These are phyloP conservation scores for Alternaria longipes DNA, from an alignment of 2,329 filamentous ascomycete genomes.

Conservation along the genomic window DNA sequence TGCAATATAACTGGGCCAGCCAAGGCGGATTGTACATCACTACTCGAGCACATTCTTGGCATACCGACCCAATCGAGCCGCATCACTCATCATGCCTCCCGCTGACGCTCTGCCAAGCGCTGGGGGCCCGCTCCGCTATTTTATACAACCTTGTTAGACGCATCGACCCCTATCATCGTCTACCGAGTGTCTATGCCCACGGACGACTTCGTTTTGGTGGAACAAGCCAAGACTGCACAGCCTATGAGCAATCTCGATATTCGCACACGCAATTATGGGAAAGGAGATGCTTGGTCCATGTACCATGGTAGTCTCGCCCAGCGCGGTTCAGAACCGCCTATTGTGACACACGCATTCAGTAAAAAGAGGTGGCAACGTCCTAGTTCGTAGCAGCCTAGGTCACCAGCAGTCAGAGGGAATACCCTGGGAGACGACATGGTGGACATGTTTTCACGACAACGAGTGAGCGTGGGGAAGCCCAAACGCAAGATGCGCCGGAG, in stretches of 20 bases:
- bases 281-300: constrained; percentile 17
- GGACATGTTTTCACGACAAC: constrained; percentile 15
- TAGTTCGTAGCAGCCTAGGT: constrained; percentile 5
- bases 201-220: constrained; percentile 21
- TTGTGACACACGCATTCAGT: constrained; percentile 24
- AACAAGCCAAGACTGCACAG: constrained; percentile 17
- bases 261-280: constrained; percentile 16
- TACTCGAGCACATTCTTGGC: constrained; percentile 27
- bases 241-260: constrained; percentile 22
- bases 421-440: constrained; percentile 6
- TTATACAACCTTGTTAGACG: constrained; percentile 19
- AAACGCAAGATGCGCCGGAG: constrained; percentile 27
- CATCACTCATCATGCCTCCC: constrained; percentile 22
- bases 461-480: constrained; percentile 20
- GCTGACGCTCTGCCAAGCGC: constrained; percentile 31
- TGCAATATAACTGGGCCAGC: constrained; percentile 31
- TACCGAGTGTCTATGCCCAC: constrained; percentile 6
- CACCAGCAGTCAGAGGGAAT: background rate
- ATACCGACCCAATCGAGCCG: constrained; percentile 31
- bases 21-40: constrained; percentile 37
- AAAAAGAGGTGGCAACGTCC: constrained; percentile 7
- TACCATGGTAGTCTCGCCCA: constrained; percentile 27
- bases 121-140: constrained; percentile 35
- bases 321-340: constrained; percentile 12
- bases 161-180: constrained; percentile 27